phyloP scores from a whole-genome alignment of 2,329 filamentous ascomycete genomes.

The Chalaropsis ovoidea region DNA sequence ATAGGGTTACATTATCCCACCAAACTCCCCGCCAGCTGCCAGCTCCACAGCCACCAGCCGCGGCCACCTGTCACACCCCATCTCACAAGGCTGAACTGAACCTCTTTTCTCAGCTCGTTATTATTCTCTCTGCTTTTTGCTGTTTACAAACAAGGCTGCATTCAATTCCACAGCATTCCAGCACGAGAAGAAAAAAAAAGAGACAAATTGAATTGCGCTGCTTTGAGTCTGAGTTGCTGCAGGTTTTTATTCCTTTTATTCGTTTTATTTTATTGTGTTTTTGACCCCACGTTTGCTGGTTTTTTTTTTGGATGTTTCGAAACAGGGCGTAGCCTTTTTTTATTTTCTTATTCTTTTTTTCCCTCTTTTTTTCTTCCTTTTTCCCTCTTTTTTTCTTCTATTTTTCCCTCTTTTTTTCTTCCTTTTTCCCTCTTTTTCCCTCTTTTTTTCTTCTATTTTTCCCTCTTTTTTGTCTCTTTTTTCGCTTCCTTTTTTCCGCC shows the following conservation, averaged over 20 bases:
- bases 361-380: constrained; percentile 5
- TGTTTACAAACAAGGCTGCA: neutral
- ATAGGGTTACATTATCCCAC: neutral
- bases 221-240: neutral
- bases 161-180: neutral
- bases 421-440: neutral
- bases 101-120: neutral
- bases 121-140: neutral
- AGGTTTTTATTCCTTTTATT: neutral
- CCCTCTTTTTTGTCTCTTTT: neutral
- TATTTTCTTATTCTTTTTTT: neutral
- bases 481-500: neutral
- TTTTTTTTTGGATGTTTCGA: neutral
- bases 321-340: neutral
- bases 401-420: neutral
- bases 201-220: neutral
- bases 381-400: neutral
- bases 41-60: too few species aligned
- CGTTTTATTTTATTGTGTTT: neutral
- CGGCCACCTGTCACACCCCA: too few species aligned
- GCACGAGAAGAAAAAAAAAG: too few species aligned
- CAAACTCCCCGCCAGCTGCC: too few species aligned
- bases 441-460: neutral
- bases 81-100: too few species aligned
- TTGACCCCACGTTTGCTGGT: neutral